A percentile compares a stretch with the other conserved stretches of the same genome.
Evolutionary conservation across 2,329 filamentous ascomycete species (phyloP).

Genomic region (Myriosclerotinia curreyana): DNA sequence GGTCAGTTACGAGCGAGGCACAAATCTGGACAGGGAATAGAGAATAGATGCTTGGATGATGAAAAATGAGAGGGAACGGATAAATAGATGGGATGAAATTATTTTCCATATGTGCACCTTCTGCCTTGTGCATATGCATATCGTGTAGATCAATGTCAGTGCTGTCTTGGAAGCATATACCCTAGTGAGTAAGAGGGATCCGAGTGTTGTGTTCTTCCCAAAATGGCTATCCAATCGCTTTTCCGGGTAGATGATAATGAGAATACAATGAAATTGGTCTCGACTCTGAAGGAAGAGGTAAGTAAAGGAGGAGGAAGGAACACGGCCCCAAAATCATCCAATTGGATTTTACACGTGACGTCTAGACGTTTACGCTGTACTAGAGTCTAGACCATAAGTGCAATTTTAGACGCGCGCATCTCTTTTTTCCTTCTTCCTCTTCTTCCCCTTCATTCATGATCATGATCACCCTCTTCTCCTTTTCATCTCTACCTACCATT

Average conservation of each 20-base stretch:
- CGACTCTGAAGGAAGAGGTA: not conserved
- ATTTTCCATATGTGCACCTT: slow-evolving; percentile 1
- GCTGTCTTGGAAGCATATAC: not conserved
- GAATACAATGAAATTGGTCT: not conserved
- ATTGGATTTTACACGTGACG: slow-evolving; percentile 9
- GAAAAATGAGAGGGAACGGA: not conserved
- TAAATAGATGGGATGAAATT: slow-evolving; percentile 5
- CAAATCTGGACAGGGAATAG: not conserved
- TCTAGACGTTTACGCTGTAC: not conserved
- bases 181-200: not conserved
- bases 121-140: not conserved
- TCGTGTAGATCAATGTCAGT: slow-evolving; percentile 4
- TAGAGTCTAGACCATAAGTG: not conserved
- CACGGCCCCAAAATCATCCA: not conserved
- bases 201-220: not conserved
- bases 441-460: not conserved
- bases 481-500: slow-evolving; percentile 18
- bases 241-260: not conserved
- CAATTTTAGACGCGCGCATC: slow-evolving; percentile 18
- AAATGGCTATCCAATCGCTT: not conserved
- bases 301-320: not conserved
- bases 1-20: not conserved
- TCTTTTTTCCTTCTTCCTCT: not conserved
- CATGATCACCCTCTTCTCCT: not conserved
- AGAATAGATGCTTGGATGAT: slow-evolving; percentile 1